Base-by-base conservation (phyloP, 2,329 filamentous ascomycete species). In the Colletotrichum coccodes region DNA sequence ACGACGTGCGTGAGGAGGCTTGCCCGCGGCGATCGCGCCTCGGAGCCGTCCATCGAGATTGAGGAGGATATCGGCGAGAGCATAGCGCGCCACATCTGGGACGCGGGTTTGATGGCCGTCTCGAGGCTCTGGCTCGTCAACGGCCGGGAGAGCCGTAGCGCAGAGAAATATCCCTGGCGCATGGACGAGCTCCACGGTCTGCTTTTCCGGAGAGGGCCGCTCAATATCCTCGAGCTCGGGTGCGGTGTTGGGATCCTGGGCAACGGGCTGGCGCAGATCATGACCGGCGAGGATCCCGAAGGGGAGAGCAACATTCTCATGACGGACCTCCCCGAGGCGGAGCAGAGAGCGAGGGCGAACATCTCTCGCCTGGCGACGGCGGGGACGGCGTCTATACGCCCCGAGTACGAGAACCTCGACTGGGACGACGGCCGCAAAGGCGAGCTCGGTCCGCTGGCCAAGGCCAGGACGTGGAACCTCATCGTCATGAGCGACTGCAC, bases 1-100 rank as follows among this genome's bases (percentile, higher is more conserved):
- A 74, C 77, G 18, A 77, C 77, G 6, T 70, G 67, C 30, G 71
- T 77, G 18, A 78, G 81, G 3, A 76, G 75, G 26, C 62, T 83
- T 0, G 70, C 73, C 8, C 56, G 79, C 38, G 75, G 72, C 6
- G 74, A 73, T 1, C 69, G 71, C 1, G 73, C 73, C 9, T 70
- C 71, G 18, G 52, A 75, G 3, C 72, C 75, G 0, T 72, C 71
- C 11, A 69, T 87, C 8, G 79, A 83, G 32, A 76, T 89, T 5
- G 84, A 86, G 60, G 88, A 90, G 68, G 86, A 89, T 60, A 83
- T 89, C 11, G 87, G 86, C 16, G 87, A 89, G 76, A 89, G 86
- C 73, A 89, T 90, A 62, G 87, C 87, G 0, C 83, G 87, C 3
- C 87, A 89, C 68, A 80, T 89, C 6, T 90, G 87, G 87, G 87